phyloP scores from a whole-genome alignment of 2,329 filamentous ascomycete species.

The Pseudogymnoascus sp. region DNA sequence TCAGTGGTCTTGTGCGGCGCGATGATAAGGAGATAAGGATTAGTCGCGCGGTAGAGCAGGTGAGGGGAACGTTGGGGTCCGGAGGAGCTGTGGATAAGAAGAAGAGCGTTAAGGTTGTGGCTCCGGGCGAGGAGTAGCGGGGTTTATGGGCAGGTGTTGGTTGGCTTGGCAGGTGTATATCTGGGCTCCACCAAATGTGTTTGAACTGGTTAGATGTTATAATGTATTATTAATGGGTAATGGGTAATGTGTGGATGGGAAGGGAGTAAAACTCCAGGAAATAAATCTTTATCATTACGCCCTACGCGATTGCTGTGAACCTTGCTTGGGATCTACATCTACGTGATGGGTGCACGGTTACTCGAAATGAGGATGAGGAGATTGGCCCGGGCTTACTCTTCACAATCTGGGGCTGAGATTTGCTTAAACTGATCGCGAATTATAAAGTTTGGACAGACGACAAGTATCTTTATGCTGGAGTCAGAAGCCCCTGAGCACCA shows the following conservation, averaged over 20 bases:
- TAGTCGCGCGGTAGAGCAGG: conserved; percentile 55
- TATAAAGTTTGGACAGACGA: not conserved
- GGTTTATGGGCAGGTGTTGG: not conserved
- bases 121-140: conserved; percentile 24
- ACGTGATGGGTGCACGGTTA: not conserved
- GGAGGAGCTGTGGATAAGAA: conserved; percentile 37
- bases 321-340: not conserved
- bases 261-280: not conserved
- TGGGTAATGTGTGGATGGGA: not conserved
- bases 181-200: not conserved
- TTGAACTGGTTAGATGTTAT: not conserved
- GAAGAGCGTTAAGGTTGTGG: conserved; percentile 59
- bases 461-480: not conserved
- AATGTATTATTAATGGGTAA: not conserved
- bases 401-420: not conserved
- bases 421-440: not conserved
- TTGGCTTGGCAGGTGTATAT: not conserved
- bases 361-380: not conserved
- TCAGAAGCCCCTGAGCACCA: not conserved
- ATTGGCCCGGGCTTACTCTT: not conserved
- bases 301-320: not conserved
- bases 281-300: not conserved
- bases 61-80: conserved; percentile 45
- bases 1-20: conserved; percentile 34
- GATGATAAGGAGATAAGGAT: conserved; percentile 51